Conservation (phyloP, 1,139 yeast species). For the Taphrina flavorubra region DNA sequence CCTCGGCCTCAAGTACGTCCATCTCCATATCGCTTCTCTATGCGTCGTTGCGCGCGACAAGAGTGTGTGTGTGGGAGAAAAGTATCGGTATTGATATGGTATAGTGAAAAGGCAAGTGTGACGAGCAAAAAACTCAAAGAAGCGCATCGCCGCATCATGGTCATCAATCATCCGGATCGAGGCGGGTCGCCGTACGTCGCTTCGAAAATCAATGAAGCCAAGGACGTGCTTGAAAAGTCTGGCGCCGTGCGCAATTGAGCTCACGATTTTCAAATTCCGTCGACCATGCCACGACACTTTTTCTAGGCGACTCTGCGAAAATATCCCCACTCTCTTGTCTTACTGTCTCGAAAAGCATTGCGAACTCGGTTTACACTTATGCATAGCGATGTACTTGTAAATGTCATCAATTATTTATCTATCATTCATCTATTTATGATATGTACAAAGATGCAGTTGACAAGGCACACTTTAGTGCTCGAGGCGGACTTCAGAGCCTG, state of each 20-base stretch:
- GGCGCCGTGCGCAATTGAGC: constrained; percentile 36
- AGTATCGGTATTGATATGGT: neutral
- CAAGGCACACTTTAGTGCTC: neutral
- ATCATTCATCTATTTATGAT: neutral
- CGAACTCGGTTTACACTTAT: neutral
- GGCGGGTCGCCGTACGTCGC: constrained; percentile 97
- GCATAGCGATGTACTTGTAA: neutral
- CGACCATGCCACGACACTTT: neutral
- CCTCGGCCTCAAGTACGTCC: constrained; percentile 64
- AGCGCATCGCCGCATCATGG: constrained; percentile 89
- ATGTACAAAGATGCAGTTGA: constrained; percentile 1
- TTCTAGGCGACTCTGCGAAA: too few species aligned
- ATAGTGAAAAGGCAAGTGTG: constrained; percentile 64
- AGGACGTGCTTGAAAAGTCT: constrained; percentile 79
- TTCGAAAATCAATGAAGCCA: constrained; percentile 96
- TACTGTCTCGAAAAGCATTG: neutral
- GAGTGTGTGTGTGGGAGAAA: neutral
- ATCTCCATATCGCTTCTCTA: neutral
- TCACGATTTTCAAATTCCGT: neutral
- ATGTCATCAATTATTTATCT: too few species aligned
- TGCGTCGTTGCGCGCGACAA: too few species aligned
- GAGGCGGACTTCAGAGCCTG: constrained; percentile 44
- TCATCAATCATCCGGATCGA: constrained; percentile 95
- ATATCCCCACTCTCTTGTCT: neutral
- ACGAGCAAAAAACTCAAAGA: constrained; percentile 82